Conservation (phyloP, 495 filamentous ascomycete genomes). For the Evernia prunastri region DNA sequence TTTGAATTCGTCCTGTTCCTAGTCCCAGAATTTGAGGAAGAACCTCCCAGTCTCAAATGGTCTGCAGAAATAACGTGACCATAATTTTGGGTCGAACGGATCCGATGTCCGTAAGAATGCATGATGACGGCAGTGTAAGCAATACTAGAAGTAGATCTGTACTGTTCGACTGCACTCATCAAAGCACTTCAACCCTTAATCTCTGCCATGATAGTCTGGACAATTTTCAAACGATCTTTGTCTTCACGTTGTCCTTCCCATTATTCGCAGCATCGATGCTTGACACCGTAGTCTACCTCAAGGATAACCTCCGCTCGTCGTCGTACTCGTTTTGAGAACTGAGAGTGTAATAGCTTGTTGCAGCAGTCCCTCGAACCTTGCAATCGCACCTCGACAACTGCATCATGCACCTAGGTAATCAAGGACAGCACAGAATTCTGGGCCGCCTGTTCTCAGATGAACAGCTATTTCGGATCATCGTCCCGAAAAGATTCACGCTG, state of each 20-base stretch:
- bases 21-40: neutral
- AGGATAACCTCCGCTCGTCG: neutral
- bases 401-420: neutral
- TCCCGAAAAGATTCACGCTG: neutral
- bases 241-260: neutral
- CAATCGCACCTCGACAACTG: neutral
- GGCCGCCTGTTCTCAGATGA: conserved; percentile 1
- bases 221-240: neutral
- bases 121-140: neutral
- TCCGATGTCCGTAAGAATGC: neutral
- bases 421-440: neutral
- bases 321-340: too few species aligned
- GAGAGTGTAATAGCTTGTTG: neutral
- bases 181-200: neutral
- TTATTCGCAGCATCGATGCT: neutral
- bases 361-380: neutral
- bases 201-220: neutral
- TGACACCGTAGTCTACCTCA: neutral
- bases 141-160: neutral
- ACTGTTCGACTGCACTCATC: neutral
- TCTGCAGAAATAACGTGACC: neutral
- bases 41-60: neutral
- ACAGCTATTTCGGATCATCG: conserved; percentile 9
- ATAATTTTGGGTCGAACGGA: neutral
- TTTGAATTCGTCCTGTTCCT: neutral